phyloP scores from a whole-genome alignment of 2,329 filamentous ascomycete species.

The Ascochyta fabae region DNA sequence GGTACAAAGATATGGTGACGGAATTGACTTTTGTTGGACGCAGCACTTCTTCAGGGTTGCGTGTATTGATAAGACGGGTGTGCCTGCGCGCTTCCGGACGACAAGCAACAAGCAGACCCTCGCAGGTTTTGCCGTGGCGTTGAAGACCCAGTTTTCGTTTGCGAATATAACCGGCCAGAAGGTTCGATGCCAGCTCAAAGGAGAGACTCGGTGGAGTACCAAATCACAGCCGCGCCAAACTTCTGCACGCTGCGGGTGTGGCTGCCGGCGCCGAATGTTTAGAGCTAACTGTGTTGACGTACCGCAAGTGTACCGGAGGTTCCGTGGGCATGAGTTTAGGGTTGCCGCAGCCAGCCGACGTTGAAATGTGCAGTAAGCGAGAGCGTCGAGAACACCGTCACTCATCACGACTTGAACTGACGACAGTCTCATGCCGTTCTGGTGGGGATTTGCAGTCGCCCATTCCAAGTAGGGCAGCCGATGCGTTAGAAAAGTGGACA shows the following conservation, averaged over 20 bases:
- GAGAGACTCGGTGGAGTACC: conserved; percentile 33
- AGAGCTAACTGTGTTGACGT: conserved; percentile 11
- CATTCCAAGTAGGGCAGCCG: conserved; percentile 27
- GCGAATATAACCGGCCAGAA: conserved; percentile 39
- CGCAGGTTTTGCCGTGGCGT: conserved; percentile 25
- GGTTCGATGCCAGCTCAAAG: conserved; percentile 37
- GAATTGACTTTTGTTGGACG: conserved; percentile 8
- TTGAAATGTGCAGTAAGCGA: background rate
- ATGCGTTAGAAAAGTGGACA: conserved; percentile 42
- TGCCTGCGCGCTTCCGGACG: conserved; percentile 19
- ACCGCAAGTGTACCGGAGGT: conserved; percentile 20
- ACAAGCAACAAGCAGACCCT: conserved; percentile 19
- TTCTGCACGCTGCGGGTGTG: conserved; percentile 31
- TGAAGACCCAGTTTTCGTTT: conserved; percentile 33
- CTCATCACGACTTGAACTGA: conserved; percentile 22
- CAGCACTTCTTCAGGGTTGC: conserved; percentile 21
- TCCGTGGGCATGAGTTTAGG: conserved; percentile 10
- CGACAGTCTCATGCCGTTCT: conserved; percentile 29
- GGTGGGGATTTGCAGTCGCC: conserved; percentile 33
- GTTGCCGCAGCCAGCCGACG: conserved; percentile 23
- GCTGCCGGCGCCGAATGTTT: conserved; percentile 25
- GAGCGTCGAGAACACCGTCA: conserved; percentile 2
- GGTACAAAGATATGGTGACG: conserved; percentile 8
- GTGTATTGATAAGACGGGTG: conserved; percentile 28
- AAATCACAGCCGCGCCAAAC: conserved; percentile 24